These are phyloP conservation scores for Linanthus parryae DNA, from an alignment of 148 eudicot genomes.

Conservation along the genomic window DNA sequence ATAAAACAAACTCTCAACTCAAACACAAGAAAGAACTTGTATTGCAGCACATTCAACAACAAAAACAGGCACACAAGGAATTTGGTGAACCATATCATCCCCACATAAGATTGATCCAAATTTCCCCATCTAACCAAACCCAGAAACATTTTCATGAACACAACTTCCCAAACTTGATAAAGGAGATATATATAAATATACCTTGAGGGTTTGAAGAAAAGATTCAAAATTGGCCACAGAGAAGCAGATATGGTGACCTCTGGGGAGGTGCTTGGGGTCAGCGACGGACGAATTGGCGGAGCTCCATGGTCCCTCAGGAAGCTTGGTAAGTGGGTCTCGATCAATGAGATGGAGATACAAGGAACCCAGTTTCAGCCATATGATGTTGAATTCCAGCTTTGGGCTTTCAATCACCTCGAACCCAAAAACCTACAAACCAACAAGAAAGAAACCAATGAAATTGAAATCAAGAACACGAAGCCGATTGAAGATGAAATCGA, in stretches of 20 bases:
- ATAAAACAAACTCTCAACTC: too few species aligned
- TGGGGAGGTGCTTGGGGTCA: constrained; percentile 2
- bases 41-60: too few species aligned
- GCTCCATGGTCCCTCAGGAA: constrained; percentile 13
- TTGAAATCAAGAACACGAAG: too few species aligned
- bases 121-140: neutral
- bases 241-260: constrained; percentile 11
- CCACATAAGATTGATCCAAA: neutral
- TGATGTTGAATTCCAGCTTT: constrained; percentile 45
- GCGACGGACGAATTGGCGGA: constrained; percentile 8
- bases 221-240: constrained; percentile 8
- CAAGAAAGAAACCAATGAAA: too few species aligned
- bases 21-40: too few species aligned
- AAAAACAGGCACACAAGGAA: too few species aligned
- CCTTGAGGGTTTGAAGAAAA: constrained; percentile 6
- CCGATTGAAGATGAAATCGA: too few species aligned
- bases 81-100: too few species aligned
- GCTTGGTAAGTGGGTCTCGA: constrained; percentile 20
- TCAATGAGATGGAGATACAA: constrained; percentile 69
- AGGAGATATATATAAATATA: neutral
- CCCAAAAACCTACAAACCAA: constrained; percentile 50
- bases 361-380: constrained; percentile 73
- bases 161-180: too few species aligned
- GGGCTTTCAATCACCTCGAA: constrained; percentile 84
- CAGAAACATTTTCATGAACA: neutral